These are phyloP conservation scores for Oryza glaberrima DNA, from an alignment of 176 grass and related monocot species.

Conservation along the genomic window DNA sequence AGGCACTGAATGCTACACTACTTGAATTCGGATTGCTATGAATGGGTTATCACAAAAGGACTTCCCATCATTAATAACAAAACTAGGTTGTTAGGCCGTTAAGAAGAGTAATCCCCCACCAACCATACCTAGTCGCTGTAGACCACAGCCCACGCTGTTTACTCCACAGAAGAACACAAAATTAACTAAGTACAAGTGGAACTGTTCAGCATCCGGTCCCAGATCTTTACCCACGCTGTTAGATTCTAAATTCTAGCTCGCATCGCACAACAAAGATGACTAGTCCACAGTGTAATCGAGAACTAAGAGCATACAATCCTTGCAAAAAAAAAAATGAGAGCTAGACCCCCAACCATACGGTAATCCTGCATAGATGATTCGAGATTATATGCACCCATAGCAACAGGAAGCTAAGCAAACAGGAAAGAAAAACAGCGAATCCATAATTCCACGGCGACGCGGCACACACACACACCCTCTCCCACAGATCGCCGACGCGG, in stretches of 20 bases:
- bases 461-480: not conserved
- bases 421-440: not conserved
- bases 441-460: not conserved
- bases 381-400: not conserved
- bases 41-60: not conserved
- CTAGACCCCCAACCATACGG: slow-evolving; percentile 3
- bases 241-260: slow-evolving; percentile 6
- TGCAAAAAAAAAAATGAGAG: not conserved
- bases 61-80: slow-evolving; percentile 17
- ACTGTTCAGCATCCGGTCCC: not conserved
- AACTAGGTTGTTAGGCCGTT: not conserved
- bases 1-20: not conserved
- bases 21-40: not conserved
- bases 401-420: not conserved
- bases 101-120: not conserved
- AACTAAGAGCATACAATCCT: not conserved
- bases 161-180: slow-evolving; percentile 12
- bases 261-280: not conserved
- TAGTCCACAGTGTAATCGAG: not conserved
- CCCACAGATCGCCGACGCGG: not conserved
- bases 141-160: not conserved
- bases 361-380: not conserved
- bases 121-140: not conserved
- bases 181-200: not conserved
- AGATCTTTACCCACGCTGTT: not conserved